Evolutionary conservation across 805 yeast species (phyloP).

Genomic region (Cyberlindnera euphorbiiphila): DNA sequence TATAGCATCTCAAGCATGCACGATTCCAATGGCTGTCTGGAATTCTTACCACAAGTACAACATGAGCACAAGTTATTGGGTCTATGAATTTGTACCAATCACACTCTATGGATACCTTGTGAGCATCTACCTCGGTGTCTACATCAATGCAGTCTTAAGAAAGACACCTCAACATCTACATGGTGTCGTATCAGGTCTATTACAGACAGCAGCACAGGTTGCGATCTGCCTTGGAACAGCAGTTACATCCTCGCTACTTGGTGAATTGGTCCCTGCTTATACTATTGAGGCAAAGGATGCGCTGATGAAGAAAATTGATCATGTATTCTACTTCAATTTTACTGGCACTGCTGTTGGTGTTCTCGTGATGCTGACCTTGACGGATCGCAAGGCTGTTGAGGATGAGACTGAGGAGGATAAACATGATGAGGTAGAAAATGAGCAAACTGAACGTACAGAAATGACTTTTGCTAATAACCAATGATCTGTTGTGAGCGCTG

Average conservation of each 20-base stretch:
- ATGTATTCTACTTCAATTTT: slow-evolving; percentile 8
- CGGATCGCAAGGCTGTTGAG: slow-evolving; percentile 12
- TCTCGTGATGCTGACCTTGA: slow-evolving; percentile 5
- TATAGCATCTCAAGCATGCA: slow-evolving; percentile 15
- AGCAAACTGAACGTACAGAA: neutral
- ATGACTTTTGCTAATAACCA: neutral
- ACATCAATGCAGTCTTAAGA: slow-evolving; percentile 29
- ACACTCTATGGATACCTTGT: slow-evolving; percentile 26
- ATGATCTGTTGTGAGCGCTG: too few relatives aligned
- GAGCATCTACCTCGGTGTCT: slow-evolving; percentile 34
- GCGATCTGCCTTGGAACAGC: slow-evolving; percentile 32
- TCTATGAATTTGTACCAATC: slow-evolving; percentile 27
- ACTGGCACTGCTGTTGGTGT: slow-evolving; percentile 9
- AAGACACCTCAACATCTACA: slow-evolving; percentile 36
- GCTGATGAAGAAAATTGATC: slow-evolving; percentile 8
- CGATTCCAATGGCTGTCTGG: slow-evolving; percentile 23
- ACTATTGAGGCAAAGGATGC: slow-evolving; percentile 1
- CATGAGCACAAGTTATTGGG: slow-evolving; percentile 24
- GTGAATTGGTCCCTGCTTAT: slow-evolving; percentile 16
- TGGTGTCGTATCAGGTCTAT: slow-evolving; percentile 37
- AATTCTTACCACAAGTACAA: slow-evolving; percentile 4
- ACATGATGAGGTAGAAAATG: slow-evolving; percentile 1
- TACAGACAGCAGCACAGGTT: slow-evolving; percentile 35
- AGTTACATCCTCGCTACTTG: slow-evolving; percentile 27
- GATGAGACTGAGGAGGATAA: slow-evolving; percentile 1